These are phyloP conservation scores for Stemphylium vesicarium DNA, from an alignment of 2,329 filamentous ascomycete species.

Conservation along the genomic window DNA sequence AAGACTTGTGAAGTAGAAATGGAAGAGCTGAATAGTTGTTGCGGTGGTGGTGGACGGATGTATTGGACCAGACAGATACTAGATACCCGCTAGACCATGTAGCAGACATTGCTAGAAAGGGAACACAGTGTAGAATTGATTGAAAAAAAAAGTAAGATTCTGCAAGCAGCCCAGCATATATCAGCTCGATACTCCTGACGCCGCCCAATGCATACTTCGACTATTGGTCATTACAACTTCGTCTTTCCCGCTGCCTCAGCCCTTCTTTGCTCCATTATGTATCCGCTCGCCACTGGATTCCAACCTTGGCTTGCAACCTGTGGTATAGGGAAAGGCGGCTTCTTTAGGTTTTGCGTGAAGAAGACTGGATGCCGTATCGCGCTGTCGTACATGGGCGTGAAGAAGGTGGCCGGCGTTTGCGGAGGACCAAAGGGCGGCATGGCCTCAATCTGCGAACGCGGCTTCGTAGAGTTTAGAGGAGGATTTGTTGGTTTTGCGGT, in stretches of 20 bases:
- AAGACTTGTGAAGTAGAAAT: not conserved
- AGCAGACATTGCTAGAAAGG: not conserved
- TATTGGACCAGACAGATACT: not conserved
- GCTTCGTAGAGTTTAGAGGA: slow-evolving; percentile 21
- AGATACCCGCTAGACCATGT: slow-evolving; percentile 2
- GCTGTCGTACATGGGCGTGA: slow-evolving; percentile 56
- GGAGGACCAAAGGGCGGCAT: slow-evolving; percentile 50
- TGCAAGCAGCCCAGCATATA: not conserved
- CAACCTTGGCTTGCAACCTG: slow-evolving; percentile 43
- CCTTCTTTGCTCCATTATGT: slow-evolving; percentile 43
- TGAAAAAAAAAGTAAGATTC: too few relatives aligned
- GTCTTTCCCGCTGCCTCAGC: slow-evolving; percentile 23
- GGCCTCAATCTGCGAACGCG: slow-evolving; percentile 57
- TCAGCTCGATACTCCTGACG: not conserved
- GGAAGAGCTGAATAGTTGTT: not conserved
- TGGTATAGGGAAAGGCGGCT: slow-evolving; percentile 57
- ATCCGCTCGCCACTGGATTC: slow-evolving; percentile 55
- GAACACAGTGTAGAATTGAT: not conserved
- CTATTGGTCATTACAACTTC: slow-evolving; percentile 33
- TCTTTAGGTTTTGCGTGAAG: slow-evolving; percentile 70
- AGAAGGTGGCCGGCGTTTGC: slow-evolving; percentile 21
- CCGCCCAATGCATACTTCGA: slow-evolving; percentile 2
- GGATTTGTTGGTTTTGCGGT: not conserved
- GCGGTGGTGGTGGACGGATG: not conserved
- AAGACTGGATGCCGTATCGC: slow-evolving; percentile 76